These are phyloP conservation scores for Trichoderma harzianum DNA, from an alignment of 2,329 filamentous ascomycete species.

Conservation along the genomic window DNA sequence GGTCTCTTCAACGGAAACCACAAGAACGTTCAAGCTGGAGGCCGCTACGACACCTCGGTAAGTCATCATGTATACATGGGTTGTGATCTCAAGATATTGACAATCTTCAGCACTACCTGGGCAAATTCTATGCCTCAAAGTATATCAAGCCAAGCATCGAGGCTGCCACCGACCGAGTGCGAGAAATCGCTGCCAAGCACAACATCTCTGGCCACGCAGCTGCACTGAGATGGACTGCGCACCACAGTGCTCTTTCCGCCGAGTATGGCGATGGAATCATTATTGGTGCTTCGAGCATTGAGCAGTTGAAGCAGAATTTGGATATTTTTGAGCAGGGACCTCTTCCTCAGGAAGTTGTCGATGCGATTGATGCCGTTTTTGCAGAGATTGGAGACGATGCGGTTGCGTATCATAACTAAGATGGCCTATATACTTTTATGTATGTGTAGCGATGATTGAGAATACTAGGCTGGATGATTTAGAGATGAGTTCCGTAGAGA, in stretches of 20 bases:
- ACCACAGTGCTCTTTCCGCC: conserved; percentile 55
- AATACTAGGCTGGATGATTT: background rate
- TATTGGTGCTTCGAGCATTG: conserved; percentile 47
- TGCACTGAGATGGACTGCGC: conserved; percentile 51
- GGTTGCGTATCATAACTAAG: background rate
- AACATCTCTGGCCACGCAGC: conserved; percentile 50
- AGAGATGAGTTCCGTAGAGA: background rate
- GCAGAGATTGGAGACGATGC: conserved; percentile 4
- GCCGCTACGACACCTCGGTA: conserved; percentile 8
- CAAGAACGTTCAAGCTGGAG: conserved; percentile 5
- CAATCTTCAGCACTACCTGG: background rate
- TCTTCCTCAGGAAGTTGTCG: conserved; percentile 62
- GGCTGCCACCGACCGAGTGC: background rate
- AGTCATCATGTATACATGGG: background rate
- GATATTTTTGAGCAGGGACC: conserved; percentile 56
- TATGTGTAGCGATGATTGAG: background rate
- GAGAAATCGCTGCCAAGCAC: conserved; percentile 1
- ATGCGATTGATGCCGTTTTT: background rate
- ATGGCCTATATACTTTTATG: background rate
- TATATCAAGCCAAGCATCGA: conserved; percentile 9
- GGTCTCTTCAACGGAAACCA: conserved; percentile 10
- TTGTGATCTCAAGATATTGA: background rate
- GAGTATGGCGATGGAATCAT: conserved; percentile 47
- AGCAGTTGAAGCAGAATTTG: conserved; percentile 50
- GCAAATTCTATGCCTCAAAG: background rate